These are phyloP conservation scores for Decorospora gaudefroyi DNA, from an alignment of 2,329 filamentous ascomycete genomes.

Conservation along the genomic window DNA sequence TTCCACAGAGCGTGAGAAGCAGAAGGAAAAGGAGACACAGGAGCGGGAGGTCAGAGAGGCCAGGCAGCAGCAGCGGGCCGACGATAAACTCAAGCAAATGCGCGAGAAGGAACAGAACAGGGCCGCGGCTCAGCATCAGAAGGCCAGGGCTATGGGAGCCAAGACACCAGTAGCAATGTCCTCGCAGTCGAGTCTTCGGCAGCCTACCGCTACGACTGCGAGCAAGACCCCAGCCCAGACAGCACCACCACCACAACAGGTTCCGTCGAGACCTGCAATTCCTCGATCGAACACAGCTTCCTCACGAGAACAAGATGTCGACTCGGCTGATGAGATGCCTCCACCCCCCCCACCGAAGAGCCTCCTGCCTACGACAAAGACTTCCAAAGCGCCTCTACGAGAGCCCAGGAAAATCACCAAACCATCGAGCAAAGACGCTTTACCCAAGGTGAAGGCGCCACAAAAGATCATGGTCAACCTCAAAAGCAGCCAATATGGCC, in stretches of 20 bases:
- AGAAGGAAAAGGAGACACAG: slow-evolving; percentile 61
- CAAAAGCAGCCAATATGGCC: slow-evolving; percentile 57
- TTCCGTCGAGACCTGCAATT: slow-evolving; percentile 35
- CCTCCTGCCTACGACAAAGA: slow-evolving; percentile 55
- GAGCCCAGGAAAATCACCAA: slow-evolving; percentile 59
- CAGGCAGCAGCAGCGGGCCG: slow-evolving; percentile 65
- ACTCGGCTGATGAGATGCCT: slow-evolving; percentile 60
- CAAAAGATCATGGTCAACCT: slow-evolving; percentile 67
- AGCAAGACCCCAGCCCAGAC: slow-evolving; percentile 56
- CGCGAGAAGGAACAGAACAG: slow-evolving; percentile 73
- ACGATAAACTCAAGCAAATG: slow-evolving; percentile 68
- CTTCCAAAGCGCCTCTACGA: slow-evolving; percentile 37
- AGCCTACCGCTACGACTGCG: slow-evolving; percentile 24
- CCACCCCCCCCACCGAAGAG: slow-evolving; percentile 63
- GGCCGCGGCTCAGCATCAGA: slow-evolving; percentile 55
- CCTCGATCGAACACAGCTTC: slow-evolving; percentile 38
- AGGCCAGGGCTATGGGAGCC: slow-evolving; percentile 39
- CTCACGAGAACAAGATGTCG: slow-evolving; percentile 42
- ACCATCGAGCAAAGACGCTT: slow-evolving; percentile 62
- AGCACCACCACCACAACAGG: slow-evolving; percentile 36
- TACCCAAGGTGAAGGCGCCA: slow-evolving; percentile 64
- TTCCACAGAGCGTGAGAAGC: slow-evolving; percentile 65
- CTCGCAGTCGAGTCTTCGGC: slow-evolving; percentile 40
- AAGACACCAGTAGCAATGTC: slow-evolving; percentile 58
- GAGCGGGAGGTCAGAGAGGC: slow-evolving; percentile 60